phyloP scores from a whole-genome alignment of 495 filamentous ascomycete species.

The Cenococcum geophilum region DNA sequence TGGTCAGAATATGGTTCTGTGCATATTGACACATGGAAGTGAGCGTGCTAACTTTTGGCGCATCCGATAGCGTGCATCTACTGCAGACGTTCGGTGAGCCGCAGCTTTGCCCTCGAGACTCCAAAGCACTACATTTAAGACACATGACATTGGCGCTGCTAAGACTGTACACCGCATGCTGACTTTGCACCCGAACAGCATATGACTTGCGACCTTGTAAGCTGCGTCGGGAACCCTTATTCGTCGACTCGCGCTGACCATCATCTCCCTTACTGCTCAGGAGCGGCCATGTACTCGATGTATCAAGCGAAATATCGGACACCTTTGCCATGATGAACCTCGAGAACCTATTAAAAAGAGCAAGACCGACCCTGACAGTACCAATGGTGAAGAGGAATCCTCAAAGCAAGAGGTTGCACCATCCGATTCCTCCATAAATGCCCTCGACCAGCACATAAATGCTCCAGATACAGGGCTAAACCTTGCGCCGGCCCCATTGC shows the following conservation, averaged over 20 bases:
- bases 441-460: constrained; percentile 22
- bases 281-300: constrained; percentile 95
- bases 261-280: constrained; percentile 46
- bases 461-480: constrained; percentile 30
- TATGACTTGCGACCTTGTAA: constrained; percentile 99
- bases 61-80: constrained; percentile 82
- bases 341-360: constrained; percentile 69
- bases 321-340: constrained; percentile 97
- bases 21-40: constrained; percentile 26
- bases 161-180: constrained; percentile 28
- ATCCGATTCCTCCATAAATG: constrained; percentile 22
- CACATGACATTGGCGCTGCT: constrained; percentile 8
- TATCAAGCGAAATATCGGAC: constrained; percentile 98
- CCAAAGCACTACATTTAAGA: constrained; percentile 10
- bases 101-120: constrained; percentile 18
- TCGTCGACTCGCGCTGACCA: constrained; percentile 18
- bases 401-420: constrained; percentile 21
- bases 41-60: constrained; percentile 39
- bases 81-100: constrained; percentile 95
- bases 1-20: constrained; percentile 51
- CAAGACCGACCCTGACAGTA: constrained; percentile 61
- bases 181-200: constrained; percentile 57
- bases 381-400: constrained; percentile 46
- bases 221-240: constrained; percentile 38
- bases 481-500: constrained; percentile 28